Evolutionary conservation across 176 grass and related monocot species (phyloP).

Genomic region (Carex kokanica): DNA sequence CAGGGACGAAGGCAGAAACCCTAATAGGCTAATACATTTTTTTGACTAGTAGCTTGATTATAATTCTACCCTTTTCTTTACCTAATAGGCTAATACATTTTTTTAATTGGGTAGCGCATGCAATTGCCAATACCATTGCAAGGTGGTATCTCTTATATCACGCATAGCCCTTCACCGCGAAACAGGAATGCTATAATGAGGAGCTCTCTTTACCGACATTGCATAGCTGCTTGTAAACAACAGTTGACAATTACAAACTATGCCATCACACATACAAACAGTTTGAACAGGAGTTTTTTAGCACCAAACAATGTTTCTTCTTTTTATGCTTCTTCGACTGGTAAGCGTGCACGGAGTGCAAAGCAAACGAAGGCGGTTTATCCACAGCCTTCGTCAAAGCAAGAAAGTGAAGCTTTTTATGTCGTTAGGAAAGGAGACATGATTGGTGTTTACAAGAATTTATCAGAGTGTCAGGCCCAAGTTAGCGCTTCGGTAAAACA

Average conservation of each 20-base stretch:
- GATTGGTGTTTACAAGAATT: constrained; percentile 30
- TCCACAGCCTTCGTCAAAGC: constrained; percentile 3
- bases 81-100: neutral
- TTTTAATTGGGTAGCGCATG: neutral
- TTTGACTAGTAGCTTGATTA: neutral
- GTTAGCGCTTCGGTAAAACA: constrained; percentile 38
- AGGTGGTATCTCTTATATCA: neutral
- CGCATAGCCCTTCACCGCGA: neutral
- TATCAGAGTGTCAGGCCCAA: constrained; percentile 41
- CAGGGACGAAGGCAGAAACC: too few species aligned
- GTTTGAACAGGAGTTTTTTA: constrained; percentile 22
- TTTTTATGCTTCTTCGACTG: constrained; percentile 31
- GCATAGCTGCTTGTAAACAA: constrained; percentile 4
- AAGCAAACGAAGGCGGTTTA: constrained; percentile 3
- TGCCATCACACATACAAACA: neutral
- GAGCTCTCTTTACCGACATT: constrained; percentile 23
- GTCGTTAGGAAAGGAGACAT: constrained; percentile 36
- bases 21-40: too few species aligned
- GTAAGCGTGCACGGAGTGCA: constrained; percentile 20
- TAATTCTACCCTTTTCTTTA: neutral
- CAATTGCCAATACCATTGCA: neutral
- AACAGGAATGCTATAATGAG: constrained; percentile 26
- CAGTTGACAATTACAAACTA: neutral
- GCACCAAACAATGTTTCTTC: neutral
- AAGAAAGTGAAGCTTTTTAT: constrained; percentile 36